phyloP scores from a whole-genome alignment of 257 asterid species.

The Solanum piurae region DNA sequence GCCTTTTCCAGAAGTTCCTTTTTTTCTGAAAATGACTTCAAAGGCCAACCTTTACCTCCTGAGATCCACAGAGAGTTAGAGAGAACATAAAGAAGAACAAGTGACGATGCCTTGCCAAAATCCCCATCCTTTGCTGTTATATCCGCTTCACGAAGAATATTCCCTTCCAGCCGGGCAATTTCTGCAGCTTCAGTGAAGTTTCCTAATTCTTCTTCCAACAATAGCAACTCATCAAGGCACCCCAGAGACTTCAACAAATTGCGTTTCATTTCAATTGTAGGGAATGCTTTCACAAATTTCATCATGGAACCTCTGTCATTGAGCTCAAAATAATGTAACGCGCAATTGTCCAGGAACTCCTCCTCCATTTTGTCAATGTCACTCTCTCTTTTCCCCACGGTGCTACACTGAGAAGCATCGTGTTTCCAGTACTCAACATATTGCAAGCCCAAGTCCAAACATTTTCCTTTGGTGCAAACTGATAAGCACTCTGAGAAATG shows the following conservation, averaged over 20 bases:
- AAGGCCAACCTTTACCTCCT: conserved; percentile 42
- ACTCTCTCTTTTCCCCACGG: not conserved
- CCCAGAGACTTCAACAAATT: conserved; percentile 27
- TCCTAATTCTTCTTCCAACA: conserved; percentile 40
- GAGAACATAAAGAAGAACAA: conserved; percentile 23
- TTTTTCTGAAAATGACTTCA: conserved; percentile 27
- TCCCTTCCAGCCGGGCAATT: conserved; percentile 29
- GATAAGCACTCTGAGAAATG: conserved; percentile 37
- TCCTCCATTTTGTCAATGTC: conserved; percentile 26
- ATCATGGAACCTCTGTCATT: conserved; percentile 27
- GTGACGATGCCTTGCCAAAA: conserved; percentile 18
- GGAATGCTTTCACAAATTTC: conserved; percentile 41
- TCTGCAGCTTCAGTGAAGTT: conserved; percentile 51
- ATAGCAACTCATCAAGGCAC: conserved; percentile 35
- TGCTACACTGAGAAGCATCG: conserved; percentile 2
- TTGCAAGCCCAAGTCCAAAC: conserved; percentile 33
- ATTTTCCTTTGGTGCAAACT: conserved; percentile 30
- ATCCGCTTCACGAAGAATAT: conserved; percentile 30
- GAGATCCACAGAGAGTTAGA: conserved; percentile 33
- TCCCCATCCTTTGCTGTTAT: conserved; percentile 21
- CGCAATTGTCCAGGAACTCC: conserved; percentile 34
- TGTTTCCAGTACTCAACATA: conserved; percentile 47
- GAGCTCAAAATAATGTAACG: conserved; percentile 13
- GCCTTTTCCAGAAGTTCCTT: conserved; percentile 27
- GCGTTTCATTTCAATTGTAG: conserved; percentile 29